Base-by-base conservation (phyloP, 306 rosid species). In the Coriaria nepalensis region DNA sequence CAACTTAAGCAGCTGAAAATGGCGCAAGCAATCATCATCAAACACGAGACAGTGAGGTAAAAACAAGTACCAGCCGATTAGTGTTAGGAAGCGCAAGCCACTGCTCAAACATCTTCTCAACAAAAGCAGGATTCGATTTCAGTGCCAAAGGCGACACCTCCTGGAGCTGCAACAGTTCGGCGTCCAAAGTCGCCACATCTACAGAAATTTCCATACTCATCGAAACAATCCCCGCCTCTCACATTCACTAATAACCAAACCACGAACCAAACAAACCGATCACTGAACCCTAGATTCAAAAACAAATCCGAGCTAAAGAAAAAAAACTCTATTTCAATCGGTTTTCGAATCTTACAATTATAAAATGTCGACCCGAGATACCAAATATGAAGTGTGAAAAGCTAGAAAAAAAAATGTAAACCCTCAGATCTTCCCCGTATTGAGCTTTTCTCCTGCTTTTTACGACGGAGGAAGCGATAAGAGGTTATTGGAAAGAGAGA, bases 1-100 rank as follows among this genome's bases (percentile, higher is more conserved):
- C n/a, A n/a, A n/a, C n/a, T 20, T 20, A 20, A 3, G 29, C 29
- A 20, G 29, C 29, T 20, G 29, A 20, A 20, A 20, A 20, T 20
- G 29, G 29, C 29, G 29, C 32, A 53, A 41, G 36, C 33, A 41
- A 53, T 53, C 39, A 35, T 37, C 13, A 37, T 13, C 39, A 6
- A 32, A 6, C 36, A 47, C 40, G 35, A 47, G 36, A 20, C 38
- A 29, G 4, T 5, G 9, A 14, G 6, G 50, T 35, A 3, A 13
- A 9, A 8, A 43, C 4, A 36, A 40, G 37, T 90, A 92, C 98
- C 94, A 82, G 64, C n/a, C 94, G 96, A 66, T 79, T 77, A 59
- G 73, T 77, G 35, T 73, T 85, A 0, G 94, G 93, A 37, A 86
- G 93, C 60, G 96, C 75, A n/a, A 92, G 87, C 98, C 98, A 92